Conservation (phyloP, 805 yeast species). For the Isabelozyma pseudorhagii region DNA sequence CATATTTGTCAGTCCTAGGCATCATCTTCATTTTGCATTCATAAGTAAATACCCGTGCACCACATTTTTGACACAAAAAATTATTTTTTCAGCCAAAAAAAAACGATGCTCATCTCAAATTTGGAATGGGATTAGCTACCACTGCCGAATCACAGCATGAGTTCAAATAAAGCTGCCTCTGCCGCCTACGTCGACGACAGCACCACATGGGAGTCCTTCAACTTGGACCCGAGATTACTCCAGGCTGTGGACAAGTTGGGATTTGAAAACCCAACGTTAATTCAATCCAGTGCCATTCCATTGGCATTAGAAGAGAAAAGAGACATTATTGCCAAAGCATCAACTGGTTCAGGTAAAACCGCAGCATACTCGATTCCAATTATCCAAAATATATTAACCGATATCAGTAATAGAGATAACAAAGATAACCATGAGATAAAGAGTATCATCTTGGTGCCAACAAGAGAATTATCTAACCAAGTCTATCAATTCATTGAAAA, state of each 20-base stretch:
- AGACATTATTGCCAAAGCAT: conserved; percentile 90
- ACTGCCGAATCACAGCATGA: background rate
- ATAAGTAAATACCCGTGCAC: no score
- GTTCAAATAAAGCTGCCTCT: conserved; percentile 45
- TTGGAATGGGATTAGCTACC: background rate
- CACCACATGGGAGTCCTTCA: conserved; percentile 68
- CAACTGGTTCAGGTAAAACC: conserved; percentile 96
- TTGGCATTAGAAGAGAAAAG: conserved; percentile 85
- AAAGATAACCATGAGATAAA: conserved; percentile 28
- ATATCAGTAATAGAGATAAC: conserved; percentile 17
- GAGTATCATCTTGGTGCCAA: conserved; percentile 83
- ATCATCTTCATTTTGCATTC: no score
- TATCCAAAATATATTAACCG: conserved; percentile 65
- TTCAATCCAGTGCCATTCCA: conserved; percentile 90
- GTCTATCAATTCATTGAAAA: conserved; percentile 69
- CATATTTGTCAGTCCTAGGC: no score
- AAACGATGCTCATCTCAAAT: background rate
- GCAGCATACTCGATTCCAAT: conserved; percentile 88
- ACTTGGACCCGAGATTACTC: conserved; percentile 74
- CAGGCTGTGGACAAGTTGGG: conserved; percentile 84
- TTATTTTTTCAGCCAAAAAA: background rate
- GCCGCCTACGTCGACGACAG: conserved; percentile 71
- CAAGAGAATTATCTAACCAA: conserved; percentile 87
- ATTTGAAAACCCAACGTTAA: conserved; percentile 81
- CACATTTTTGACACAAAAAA: background rate